Base-by-base conservation (phyloP, 2,329 filamentous ascomycete genomes). In the Karstenula rhodostoma region DNA sequence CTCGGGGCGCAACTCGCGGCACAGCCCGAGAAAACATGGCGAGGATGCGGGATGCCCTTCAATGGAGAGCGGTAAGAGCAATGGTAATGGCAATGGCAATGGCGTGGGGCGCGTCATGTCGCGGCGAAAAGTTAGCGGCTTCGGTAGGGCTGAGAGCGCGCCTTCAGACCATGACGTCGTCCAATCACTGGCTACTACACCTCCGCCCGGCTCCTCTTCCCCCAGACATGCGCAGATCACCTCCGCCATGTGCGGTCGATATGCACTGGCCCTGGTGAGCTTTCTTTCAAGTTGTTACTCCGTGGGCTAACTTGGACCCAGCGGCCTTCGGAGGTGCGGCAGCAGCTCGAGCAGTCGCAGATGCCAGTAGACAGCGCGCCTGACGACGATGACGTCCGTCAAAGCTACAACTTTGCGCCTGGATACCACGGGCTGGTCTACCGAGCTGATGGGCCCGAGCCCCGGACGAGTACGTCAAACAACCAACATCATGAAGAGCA, bases 371-470 rank as follows among this genome's bases (percentile, higher is more conserved):
- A 89, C 59, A 87, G 93, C 58, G 87, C 86, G 0, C 91, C 92
- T 0, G 85, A 86, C 4, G 92, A 96, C 67, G 87, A 92, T 19
- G 86, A 82, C 49, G 80, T 88, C 35, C 86, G 91, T 40, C 90
- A 92, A 73, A 93, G 87, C 37, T 97, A 96, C 81, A 98, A 98
- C 76, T 96, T 99, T 74, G 93, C 94, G 0, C 95, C 95, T 0
- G 91, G 94, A 0, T 91, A 93, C 63, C 85, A 90, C 71, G 94
- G 95, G 35, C 83, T 95, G 25, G 91, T 98, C 27, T 97, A 96
- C 75, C 88, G 93, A 60, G 92, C 92, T 35, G 87, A 93, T 54
- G 85, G 86, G 6, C 84, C 88, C 13, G 87, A 90, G 60, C 80
- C 81, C 64, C 87, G 87, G n/a, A 83, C 74, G 58, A 65, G 66